Percentiles rank a stretch among this genome's conserved stretches.
phyloP scores from a whole-genome alignment of 1,284 basidiomycete genomes.

The Cryptococcus sp. region DNA sequence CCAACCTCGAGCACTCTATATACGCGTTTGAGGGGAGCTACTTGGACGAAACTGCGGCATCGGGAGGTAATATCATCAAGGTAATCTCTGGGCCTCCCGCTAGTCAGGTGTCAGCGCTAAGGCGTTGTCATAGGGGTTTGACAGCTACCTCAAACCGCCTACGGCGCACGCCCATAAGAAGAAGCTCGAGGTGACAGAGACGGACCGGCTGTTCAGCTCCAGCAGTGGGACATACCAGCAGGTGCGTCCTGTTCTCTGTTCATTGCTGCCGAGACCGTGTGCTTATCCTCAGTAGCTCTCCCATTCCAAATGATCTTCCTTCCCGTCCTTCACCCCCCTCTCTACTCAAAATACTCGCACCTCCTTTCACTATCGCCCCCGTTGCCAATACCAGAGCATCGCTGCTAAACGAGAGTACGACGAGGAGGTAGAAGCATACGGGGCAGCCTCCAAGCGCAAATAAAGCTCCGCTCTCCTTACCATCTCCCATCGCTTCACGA shows the following conservation, averaged over 20 bases:
- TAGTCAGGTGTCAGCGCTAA: not conserved
- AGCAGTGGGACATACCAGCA: conserved; percentile 49
- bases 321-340: not conserved
- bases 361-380: too few species aligned
- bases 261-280: not conserved
- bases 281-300: conserved; percentile 8
- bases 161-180: conserved; percentile 40
- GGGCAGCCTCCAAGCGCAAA: conserved; percentile 7
- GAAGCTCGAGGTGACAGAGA: conserved; percentile 45
- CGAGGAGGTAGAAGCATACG: conserved; percentile 7
- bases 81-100: conserved; percentile 28
- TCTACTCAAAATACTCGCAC: not conserved
- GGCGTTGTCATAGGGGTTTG: conserved; percentile 46
- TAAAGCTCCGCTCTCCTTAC: not conserved
- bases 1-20: conserved; percentile 51
- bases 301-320: not conserved
- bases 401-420: conserved; percentile 17
- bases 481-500: too few species aligned
- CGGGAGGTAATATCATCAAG: conserved; percentile 52
- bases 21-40: conserved; percentile 54
- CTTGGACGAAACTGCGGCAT: conserved; percentile 48
- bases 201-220: conserved; percentile 51
- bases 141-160: conserved; percentile 52
- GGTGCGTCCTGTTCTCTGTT: conserved; percentile 27
- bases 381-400: conserved; percentile 15